Evolutionary conservation across 2,329 filamentous ascomycete genomes (phyloP), one percentile per base, ranked within the genome.

Genomic region (Penicillium sp.): DNA sequence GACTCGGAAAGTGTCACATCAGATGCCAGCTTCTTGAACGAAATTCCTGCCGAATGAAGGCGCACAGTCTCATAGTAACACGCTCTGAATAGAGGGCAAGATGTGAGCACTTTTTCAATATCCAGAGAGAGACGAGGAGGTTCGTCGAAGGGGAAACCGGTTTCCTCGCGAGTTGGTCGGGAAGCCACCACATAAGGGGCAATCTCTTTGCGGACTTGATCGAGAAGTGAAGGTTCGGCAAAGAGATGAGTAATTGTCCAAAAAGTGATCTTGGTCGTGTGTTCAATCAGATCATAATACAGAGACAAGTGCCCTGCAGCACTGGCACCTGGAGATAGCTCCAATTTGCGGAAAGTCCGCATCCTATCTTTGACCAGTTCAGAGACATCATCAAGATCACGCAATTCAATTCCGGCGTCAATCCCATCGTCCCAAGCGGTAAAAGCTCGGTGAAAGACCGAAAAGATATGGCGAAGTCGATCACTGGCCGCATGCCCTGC

Each of bases 271-370:
- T 77, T 75, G 50, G 79, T 79, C 5, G 79, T 75, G 60, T 85
- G 83, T 16, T 79, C 79, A 61, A 82, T 80, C 65, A 81, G 72
- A 10, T 81, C 81, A 82, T 82, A 85, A 25, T 84, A 68, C 8
- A 84, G 65, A n/a, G 75, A 75, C n/a, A 81, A 65, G 54, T 83
- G 79, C 43, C 69, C 68, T 4, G 71, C 64, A 15, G 72, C 75
- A 23, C 77, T 75, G 19, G 74, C 73, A 36, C 67, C 59, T 5
- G 74, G 60, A 3, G 74, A 70, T 41, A 78, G 69, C 1, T 70
- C 71, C 27, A 74, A 51, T 53, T 72, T 72, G 56, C 70, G 73
- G 58, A 76, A 79, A 11, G 70, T 62, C 9, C 70, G 69, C 58
- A 78, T 73, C 31, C 79, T 73, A 46, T 75, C 68, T 58, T 76